Evolutionary conservation across 257 asterid species (phyloP), one percentile per base, ranked within the genome.

Genomic region (Plantago ovata): DNA sequence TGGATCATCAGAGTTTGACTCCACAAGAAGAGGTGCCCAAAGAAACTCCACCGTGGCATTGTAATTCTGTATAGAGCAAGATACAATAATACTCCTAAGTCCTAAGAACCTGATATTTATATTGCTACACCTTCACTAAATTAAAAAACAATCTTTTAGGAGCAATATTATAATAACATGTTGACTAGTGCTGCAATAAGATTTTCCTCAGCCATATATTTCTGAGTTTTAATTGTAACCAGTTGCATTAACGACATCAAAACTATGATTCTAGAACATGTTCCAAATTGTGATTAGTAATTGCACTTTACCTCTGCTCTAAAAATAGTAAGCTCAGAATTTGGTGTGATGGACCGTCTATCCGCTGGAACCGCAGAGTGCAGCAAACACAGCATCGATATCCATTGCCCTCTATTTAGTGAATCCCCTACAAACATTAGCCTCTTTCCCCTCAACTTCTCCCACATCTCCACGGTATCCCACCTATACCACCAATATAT

Each of bases 391-490:
- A 93, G 46, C 91, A 93, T 69, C 13, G 97, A 93, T 70, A 93
- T 84, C 99, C 99, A 93, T 59, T 93, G 97, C 51, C 95, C 95
- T 81, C 97, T 72, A 58, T 89, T 89, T 53, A 93, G 62, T 3
- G 98, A 93, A 70, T 93, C 99, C 51, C 99, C 99, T 0, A 89
- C 97, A 69, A 86, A 93, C 96, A 93, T 86, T 47, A 93, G 68
- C 58, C 95, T 79, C 73, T 93, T 93, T 39, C 97, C 99, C 62
- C 94, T 86, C 75, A 89, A 66, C 54, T 84, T 93, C 78, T 89
- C 94, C 99, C 91, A 84, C 95, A 93, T 79, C 69, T 84, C 92
- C 15, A 68, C 56, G 38, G 79, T 81, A 79, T 82, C 79, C 95
- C 95, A 89, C 82, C 98, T 92, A n/a, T n/a, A 62, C 59, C 36